A percentile compares a stretch with the other conserved stretches of the same genome.
phyloP scores from a whole-genome alignment of 257 asterid genomes.

The Lavandula angustifolia region DNA sequence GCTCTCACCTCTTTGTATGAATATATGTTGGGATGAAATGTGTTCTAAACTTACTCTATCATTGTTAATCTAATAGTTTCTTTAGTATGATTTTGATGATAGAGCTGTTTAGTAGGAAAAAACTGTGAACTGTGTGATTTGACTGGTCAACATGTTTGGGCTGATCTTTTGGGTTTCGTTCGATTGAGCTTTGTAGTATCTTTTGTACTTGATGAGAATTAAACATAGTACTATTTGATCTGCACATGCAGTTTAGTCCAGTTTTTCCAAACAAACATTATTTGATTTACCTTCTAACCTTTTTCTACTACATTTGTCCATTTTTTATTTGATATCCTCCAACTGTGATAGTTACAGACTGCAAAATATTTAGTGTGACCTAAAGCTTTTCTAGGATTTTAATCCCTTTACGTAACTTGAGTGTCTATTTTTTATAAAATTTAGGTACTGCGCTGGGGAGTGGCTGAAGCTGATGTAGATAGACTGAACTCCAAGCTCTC shows the following conservation, averaged over 20 bases:
- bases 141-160: neutral
- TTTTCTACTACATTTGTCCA: neutral
- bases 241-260: conserved; percentile 2
- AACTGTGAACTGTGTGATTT: neutral
- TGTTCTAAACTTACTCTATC: neutral
- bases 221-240: neutral
- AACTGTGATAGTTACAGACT: conserved; percentile 1
- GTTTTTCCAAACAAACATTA: conserved; percentile 2
- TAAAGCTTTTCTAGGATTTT: too few relatives aligned
- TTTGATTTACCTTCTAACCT: neutral
- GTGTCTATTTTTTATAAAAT: conserved; percentile 20
- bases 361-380: neutral
- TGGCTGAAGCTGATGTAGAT: conserved; percentile 54
- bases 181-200: neutral
- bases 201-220: neutral
- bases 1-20: neutral
- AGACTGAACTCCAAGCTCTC: conserved; percentile 77
- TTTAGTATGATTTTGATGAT: neutral
- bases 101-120: neutral
- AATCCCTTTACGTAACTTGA: conserved; percentile 9
- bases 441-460: conserved; percentile 72
- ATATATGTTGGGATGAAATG: neutral
- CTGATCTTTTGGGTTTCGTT: neutral
- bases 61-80: neutral
- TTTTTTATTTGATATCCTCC: neutral